Base-by-base conservation (phyloP, 768 basidiomycete species). In the Lactarius sp. region DNA sequence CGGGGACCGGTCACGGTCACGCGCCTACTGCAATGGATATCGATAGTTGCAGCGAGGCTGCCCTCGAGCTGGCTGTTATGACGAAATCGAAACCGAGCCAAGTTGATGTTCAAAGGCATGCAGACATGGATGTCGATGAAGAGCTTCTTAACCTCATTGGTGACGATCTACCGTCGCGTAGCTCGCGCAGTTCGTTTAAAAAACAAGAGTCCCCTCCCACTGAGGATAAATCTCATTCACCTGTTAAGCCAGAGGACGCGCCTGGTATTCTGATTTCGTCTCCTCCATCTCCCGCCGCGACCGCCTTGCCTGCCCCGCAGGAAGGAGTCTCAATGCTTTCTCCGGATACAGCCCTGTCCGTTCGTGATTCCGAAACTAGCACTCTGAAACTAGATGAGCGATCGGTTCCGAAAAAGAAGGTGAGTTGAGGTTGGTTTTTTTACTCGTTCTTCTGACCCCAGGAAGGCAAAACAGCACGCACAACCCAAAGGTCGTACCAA, bases 101-200 rank as follows among this genome's bases (percentile, higher is more conserved):
- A 16, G 44, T 42, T 18, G n/a, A 8, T 31, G 63, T 56, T 12
- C 59, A 44, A 52, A 61, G 78, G 56, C 74, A 62, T 76, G 76
- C 74, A 71, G 76, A 85, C 59, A 80, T 85, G 27, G 85, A 87
- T 62, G 82, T 81, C 13, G 80, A 81, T 12, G 77, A 87, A 66
- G 88, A 90, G 73, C 73, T 90, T 54, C 77, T 89, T 61, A 87
- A 86, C 68, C 76, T 90, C 31, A 76, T 90, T 36, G 88, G 87
- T 69, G 86, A 67, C 5, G 64, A 54, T 39, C 41, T 51, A 54
- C 62, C 62, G 16, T 50, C 52, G 12, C 65, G 62, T 54, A 39
- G 20, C 27, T 31, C 71, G 12, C 66, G 67, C 46, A 59, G 56
- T 47, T 59, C 61, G 52, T 64, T 37, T 57, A 67, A 52, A 49